phyloP scores from a whole-genome alignment of 2,329 filamentous ascomycete species.

The Tothia fuscella region DNA sequence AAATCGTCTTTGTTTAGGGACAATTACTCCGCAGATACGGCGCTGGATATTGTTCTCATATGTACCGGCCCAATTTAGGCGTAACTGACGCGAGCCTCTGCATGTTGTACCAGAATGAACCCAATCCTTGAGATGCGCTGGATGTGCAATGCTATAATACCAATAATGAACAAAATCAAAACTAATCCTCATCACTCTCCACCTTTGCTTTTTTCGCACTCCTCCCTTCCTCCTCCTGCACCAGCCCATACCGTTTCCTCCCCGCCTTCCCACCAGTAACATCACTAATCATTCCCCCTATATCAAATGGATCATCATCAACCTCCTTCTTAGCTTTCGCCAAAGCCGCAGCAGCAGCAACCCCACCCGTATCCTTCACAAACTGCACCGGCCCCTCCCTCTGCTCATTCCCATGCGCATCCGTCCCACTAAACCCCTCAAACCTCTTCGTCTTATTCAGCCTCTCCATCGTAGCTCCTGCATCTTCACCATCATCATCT shows the following conservation, averaged over 20 bases:
- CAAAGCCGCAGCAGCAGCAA: constrained; percentile 17
- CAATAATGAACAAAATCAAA: no score
- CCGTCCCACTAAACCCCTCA: constrained; percentile 79
- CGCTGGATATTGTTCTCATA: no score
- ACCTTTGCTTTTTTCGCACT: constrained; percentile 62
- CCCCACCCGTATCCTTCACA: constrained; percentile 58
- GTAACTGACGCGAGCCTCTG: no score
- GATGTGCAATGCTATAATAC: background rate
- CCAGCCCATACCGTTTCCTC: constrained; percentile 66
- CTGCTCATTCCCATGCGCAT: constrained; percentile 63
- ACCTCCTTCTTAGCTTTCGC: background rate
- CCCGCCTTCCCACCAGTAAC: constrained; percentile 46
- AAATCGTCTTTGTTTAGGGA: no score
- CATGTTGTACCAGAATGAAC: no score
- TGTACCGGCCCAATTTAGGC: no score
- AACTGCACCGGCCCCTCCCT: constrained; percentile 92
- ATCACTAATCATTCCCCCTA: constrained; percentile 85
- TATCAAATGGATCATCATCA: constrained; percentile 72
- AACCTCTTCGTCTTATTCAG: constrained; percentile 81
- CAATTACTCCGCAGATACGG: no score
- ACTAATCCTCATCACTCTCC: constrained; percentile 30
- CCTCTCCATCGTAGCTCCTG: constrained; percentile 69
- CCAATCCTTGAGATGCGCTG: no score
- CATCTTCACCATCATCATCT: constrained; percentile 66
- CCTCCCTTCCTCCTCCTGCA: constrained; percentile 46